These are phyloP conservation scores for Candida peoriensis DNA, from an alignment of 805 yeast genomes.

Conservation along the genomic window DNA sequence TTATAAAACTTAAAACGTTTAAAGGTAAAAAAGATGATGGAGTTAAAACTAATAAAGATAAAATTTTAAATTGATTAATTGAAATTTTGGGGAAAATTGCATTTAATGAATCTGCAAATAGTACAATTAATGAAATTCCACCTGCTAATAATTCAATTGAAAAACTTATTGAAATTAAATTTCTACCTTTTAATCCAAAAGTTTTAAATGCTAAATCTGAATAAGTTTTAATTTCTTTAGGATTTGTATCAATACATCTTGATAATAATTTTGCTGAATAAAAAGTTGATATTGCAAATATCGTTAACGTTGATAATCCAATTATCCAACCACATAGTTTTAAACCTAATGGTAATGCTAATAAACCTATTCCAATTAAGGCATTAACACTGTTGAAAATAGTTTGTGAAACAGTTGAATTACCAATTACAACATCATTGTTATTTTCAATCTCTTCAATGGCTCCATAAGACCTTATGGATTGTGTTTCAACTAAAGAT, in stretches of 20 bases:
- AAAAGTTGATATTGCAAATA: slow-evolving; percentile 64
- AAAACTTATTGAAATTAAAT: slow-evolving; percentile 67
- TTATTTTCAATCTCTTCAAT: slow-evolving; percentile 65
- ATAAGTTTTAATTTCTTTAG: slow-evolving; percentile 74
- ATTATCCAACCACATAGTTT: slow-evolving; percentile 68
- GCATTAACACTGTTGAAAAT: slow-evolving; percentile 73
- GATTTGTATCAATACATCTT: slow-evolving; percentile 73
- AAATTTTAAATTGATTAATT: slow-evolving; percentile 51
- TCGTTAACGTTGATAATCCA: slow-evolving; percentile 53
- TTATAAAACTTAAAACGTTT: slow-evolving; percentile 62
- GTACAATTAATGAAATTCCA: slow-evolving; percentile 74
- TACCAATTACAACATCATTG: slow-evolving; percentile 78
- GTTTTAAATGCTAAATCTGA: slow-evolving; percentile 88
- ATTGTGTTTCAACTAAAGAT: slow-evolving; percentile 41
- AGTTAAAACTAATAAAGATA: slow-evolving; percentile 66
- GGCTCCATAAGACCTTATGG: slow-evolving; percentile 49
- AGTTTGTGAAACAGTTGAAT: slow-evolving; percentile 77
- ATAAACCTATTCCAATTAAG: slow-evolving; percentile 68
- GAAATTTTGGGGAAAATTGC: slow-evolving; percentile 59
- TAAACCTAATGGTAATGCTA: slow-evolving; percentile 69
- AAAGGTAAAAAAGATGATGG: slow-evolving; percentile 82
- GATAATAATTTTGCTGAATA: slow-evolving; percentile 75
- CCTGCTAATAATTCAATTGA: slow-evolving; percentile 75
- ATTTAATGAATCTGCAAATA: slow-evolving; percentile 81
- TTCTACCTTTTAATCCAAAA: slow-evolving; percentile 71